phyloP scores from a whole-genome alignment of 78 protist species.

The Dictyostelium citrinum region DNA sequence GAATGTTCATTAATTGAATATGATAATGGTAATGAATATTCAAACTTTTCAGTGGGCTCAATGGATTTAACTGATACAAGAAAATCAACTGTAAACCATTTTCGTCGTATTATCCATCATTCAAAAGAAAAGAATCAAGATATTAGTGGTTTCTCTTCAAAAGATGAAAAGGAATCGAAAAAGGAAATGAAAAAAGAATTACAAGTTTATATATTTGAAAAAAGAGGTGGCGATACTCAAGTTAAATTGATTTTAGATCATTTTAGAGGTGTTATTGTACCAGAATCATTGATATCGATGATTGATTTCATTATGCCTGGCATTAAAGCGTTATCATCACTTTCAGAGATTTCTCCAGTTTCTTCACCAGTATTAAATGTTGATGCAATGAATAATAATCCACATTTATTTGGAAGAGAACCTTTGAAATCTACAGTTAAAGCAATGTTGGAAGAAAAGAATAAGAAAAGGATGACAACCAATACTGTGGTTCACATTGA shows the following conservation, averaged over 20 bases:
- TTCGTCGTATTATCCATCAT: constrained; percentile 17
- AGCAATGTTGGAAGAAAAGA: constrained; percentile 18
- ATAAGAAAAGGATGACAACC: neutral
- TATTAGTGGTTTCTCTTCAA: neutral
- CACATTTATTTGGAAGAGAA: neutral
- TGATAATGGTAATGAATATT: constrained; percentile 14
- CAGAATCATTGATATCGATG: constrained; percentile 58
- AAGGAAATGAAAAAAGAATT: constrained; percentile 32
- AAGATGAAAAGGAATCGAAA: neutral
- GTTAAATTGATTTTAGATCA: constrained; percentile 24
- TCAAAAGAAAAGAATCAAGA: neutral
- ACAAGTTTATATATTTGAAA: constrained; percentile 10
- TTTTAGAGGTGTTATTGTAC: constrained; percentile 34
- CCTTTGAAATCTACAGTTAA: constrained; percentile 4
- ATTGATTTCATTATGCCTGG: constrained; percentile 74
- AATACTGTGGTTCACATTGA: constrained; percentile 27
- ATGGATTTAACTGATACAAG: constrained; percentile 64
- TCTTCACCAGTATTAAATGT: constrained; percentile 10
- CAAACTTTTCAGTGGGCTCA: neutral
- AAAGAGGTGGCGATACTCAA: constrained; percentile 45
- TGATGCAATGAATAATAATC: neutral
- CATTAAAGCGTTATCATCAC: constrained; percentile 32
- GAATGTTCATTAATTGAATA: constrained; percentile 55
- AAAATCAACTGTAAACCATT: constrained; percentile 28
- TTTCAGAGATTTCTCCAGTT: constrained; percentile 54